Conservation (phyloP, 345 rosid species). For the Sisymbrium altissimum region DNA sequence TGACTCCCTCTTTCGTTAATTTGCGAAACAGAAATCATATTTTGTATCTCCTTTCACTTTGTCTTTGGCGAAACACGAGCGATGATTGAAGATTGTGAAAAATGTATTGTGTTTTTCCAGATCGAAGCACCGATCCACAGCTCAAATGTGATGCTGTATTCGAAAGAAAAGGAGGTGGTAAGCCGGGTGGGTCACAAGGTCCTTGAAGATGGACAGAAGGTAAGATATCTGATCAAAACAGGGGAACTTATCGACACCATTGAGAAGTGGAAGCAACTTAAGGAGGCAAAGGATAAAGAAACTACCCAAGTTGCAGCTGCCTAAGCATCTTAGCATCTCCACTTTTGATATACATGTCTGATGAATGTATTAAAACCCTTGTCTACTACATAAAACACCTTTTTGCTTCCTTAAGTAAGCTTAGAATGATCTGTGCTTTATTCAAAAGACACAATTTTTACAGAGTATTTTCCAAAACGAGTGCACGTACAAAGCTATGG, state of each 20-base stretch:
- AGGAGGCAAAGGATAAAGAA: slow-evolving; percentile 54
- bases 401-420: background rate
- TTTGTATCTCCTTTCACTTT: background rate
- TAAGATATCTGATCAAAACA: slow-evolving; percentile 76
- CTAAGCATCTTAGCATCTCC: slow-evolving; percentile 17
- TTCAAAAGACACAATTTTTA: background rate
- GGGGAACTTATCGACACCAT: slow-evolving; percentile 75
- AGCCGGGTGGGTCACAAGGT: slow-evolving; percentile 86
- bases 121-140: slow-evolving; percentile 94
- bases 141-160: slow-evolving; percentile 91
- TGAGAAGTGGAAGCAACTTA: slow-evolving; percentile 74
- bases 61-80: background rate
- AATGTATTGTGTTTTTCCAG: slow-evolving; percentile 43
- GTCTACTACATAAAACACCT: background rate
- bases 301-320: slow-evolving; percentile 51
- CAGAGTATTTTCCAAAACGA: background rate
- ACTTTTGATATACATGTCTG: background rate
- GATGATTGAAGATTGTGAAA: slow-evolving; percentile 3
- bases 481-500: too few species aligned
- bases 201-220: slow-evolving; percentile 64
- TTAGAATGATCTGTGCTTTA: background rate
- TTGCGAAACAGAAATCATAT: background rate
- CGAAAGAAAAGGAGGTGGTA: slow-evolving; percentile 67
- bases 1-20: background rate
- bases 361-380: slow-evolving; percentile 5